Evolutionary conservation across 2,329 filamentous ascomycete genomes (phyloP), one percentile per base, ranked within the genome.

Genomic region (Cercospora canescens): DNA sequence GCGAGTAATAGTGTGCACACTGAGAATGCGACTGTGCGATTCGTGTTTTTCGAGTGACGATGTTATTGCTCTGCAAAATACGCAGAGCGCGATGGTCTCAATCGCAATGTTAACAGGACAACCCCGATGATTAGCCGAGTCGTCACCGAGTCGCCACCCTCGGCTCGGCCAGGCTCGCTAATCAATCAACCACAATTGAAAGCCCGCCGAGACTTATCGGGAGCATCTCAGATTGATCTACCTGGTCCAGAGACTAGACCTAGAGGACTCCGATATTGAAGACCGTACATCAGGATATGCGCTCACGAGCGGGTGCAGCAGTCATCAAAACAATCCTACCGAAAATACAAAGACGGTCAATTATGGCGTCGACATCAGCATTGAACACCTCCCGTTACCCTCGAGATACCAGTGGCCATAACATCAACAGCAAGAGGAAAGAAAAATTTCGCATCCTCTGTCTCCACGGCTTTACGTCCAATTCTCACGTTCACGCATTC

Each of bases 401-500:
- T 12, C 9, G 32, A 35, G 4, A 35, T 35, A 35, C 45, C 5
- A n/a, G 7, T 2, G 16, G 12, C 45, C 45, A 52, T 7, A 52
- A 7, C 18, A 50, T 8, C 21, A 26, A 4, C 45, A 50, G 12
- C 21, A 50, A 16, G 21, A 21, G 26, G 28, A 35, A 21, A 35
- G 16, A 18, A 24, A 56, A 62, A 30, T 60, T 70, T 12, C 66
- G 66, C 45, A 62, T 71, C 24, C 68, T 71, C 39, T 71, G 69
- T 57, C 62, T 71, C 35, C 69, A 71, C 57, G 69, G 69, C 63
- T 71, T 70, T 59, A 71, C 69, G 6, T 69, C 66, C n/a, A 71
- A 71, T 32, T 67, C 66, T 45, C 41, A 50, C 12, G 69, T 71
- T 7, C 68, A 70, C 56, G 66, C 66, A 7, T 67, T 67, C n/a